A percentile compares a stretch with the other conserved stretches of the same genome.
Conservation (phyloP, 441 rosid species). For the Rhodomyrtus psidioides region DNA sequence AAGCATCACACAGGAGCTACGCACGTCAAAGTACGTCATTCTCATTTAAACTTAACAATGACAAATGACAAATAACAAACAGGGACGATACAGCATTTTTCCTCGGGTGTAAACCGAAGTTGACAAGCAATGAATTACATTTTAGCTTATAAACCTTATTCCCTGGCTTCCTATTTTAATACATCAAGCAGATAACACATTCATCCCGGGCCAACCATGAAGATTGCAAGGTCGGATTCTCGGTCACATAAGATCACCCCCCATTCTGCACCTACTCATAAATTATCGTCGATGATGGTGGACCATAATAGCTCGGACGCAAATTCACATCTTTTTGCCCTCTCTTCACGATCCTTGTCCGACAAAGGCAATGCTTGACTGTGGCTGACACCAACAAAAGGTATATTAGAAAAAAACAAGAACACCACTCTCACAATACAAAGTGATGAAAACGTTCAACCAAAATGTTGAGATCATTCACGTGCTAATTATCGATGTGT, state of each 20-base stretch:
- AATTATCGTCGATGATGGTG: background rate
- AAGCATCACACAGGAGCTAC: background rate
- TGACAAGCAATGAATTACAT: background rate
- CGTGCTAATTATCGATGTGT: background rate
- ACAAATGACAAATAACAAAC: background rate
- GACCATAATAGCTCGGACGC: constrained; percentile 4
- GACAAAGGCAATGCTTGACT: constrained; percentile 4
- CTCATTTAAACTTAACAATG: background rate
- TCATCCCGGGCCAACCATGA: background rate
- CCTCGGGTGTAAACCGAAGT: background rate
- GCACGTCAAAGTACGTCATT: background rate
- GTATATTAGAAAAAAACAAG: background rate
- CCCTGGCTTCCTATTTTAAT: background rate
- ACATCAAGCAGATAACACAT: background rate
- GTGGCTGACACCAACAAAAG: constrained; percentile 1
- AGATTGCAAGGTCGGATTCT: background rate
- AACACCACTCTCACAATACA: background rate
- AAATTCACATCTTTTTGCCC: constrained; percentile 9
- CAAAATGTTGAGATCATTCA: background rate
- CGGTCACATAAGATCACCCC: background rate
- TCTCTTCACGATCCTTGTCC: constrained; percentile 12
- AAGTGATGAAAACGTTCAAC: background rate
- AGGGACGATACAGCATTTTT: background rate
- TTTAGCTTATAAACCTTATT: background rate
- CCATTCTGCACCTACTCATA: background rate